Conservation (phyloP, 306 rosid genomes). For the Casuarina cunninghamiana region DNA sequence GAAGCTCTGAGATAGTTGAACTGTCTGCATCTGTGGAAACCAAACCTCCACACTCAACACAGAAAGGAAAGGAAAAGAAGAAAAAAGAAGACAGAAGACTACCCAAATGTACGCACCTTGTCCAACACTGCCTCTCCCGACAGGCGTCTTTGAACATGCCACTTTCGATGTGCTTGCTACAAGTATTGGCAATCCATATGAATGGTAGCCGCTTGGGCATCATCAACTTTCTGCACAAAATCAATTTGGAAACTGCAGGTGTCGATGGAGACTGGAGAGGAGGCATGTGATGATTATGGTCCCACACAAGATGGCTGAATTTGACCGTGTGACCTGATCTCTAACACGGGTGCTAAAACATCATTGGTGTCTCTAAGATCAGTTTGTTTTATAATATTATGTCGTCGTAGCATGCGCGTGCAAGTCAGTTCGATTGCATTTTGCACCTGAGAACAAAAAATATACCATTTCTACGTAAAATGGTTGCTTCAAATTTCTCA, state of each 20-base stretch:
- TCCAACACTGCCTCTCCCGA: background rate
- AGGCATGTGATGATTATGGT: background rate
- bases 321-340: background rate
- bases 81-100: background rate
- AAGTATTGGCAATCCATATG: too few relatives aligned
- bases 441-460: too few relatives aligned
- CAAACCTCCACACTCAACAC: background rate
- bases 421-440: too few relatives aligned
- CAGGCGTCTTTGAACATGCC: background rate
- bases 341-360: background rate
- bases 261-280: background rate
- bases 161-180: background rate
- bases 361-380: background rate
- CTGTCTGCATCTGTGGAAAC: slow-evolving; percentile 5
- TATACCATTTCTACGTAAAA: too few relatives aligned
- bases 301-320: background rate
- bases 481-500: too few relatives aligned
- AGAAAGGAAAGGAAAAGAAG: background rate
- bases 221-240: background rate
- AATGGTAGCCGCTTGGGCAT: background rate
- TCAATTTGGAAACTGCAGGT: background rate
- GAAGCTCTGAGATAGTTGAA: slow-evolving; percentile 16
- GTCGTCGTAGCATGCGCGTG: too few relatives aligned
- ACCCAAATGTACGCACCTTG: background rate
- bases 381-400: background rate